Conservation (phyloP, 2,329 filamentous ascomycete species). For the Monosporascus sp. region DNA sequence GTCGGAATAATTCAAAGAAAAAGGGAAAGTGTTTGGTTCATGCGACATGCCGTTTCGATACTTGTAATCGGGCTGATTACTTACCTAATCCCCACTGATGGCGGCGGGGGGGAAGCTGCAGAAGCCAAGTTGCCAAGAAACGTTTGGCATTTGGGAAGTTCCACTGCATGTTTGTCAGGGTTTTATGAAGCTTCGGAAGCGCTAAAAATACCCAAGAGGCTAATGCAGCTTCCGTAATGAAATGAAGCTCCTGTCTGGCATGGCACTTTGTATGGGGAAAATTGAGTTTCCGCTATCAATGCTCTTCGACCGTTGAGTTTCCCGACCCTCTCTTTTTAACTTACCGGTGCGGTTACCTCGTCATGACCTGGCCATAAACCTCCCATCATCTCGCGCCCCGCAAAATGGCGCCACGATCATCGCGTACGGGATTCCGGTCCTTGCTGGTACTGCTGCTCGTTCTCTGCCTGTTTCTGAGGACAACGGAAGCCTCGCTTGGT, state of each 20-base stretch:
- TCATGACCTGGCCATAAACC: neutral
- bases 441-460: conserved; percentile 26
- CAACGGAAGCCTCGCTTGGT: conserved; percentile 67
- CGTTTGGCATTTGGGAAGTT: no score
- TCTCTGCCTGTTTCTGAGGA: conserved; percentile 32
- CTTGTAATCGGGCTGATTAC: no score
- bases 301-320: no score
- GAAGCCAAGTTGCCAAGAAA: no score
- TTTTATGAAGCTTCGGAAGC: neutral
- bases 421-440: conserved; percentile 7
- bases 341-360: no score
- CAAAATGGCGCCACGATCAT: conserved; percentile 17
- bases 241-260: neutral
- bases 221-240: neutral
- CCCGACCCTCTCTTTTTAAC: no score
- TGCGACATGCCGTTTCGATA: no score
- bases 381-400: neutral
- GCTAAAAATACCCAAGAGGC: neutral
- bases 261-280: no score
- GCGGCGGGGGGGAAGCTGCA: no score
- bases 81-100: no score
- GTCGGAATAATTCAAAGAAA: no score
- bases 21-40: no score
- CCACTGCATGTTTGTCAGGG: neutral
- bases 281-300: neutral